A percentile compares a stretch with the other conserved stretches of the same genome.
These are phyloP conservation scores for Tylopilus intermedius DNA, from an alignment of 768 basidiomycete genomes.

Conservation along the genomic window DNA sequence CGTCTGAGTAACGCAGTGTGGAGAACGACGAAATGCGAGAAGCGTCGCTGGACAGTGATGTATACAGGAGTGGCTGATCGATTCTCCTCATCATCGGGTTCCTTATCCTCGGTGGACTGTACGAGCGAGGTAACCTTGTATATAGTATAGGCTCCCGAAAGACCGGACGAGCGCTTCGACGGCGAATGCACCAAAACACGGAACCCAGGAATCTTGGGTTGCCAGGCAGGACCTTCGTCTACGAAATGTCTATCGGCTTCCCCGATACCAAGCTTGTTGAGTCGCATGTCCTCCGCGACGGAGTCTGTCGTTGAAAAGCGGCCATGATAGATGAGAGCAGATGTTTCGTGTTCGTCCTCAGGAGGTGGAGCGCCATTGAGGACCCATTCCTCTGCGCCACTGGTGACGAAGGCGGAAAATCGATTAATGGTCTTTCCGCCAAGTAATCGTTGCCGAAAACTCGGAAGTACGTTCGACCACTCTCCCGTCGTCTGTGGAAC, in stretches of 20 bases:
- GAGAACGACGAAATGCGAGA: conserved; percentile 78
- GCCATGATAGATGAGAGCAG: conserved; percentile 19
- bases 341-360: conserved; percentile 27
- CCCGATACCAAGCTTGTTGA: conserved; percentile 38
- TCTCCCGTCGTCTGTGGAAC: conserved; percentile 69
- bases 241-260: conserved; percentile 71
- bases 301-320: conserved; percentile 31
- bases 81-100: conserved; percentile 15
- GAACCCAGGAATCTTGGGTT: conserved; percentile 66
- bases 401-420: conserved; percentile 84
- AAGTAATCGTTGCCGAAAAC: conserved; percentile 65
- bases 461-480: conserved; percentile 55
- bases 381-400: conserved; percentile 79
- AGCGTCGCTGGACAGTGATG: conserved; percentile 76
- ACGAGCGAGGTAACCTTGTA: conserved; percentile 65
- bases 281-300: conserved; percentile 39
- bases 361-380: conserved; percentile 51
- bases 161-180: conserved; percentile 60
- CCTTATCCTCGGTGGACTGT: conserved; percentile 15
- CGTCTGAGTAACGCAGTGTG: conserved; percentile 65
- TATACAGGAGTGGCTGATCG: conserved; percentile 39
- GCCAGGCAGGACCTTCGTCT: conserved; percentile 69
- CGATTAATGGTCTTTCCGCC: conserved; percentile 76
- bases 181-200: conserved; percentile 75
- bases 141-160: conserved; percentile 68